Conservation (phyloP, 164 flowering plant species). For the Berberis thunbergii region DNA sequence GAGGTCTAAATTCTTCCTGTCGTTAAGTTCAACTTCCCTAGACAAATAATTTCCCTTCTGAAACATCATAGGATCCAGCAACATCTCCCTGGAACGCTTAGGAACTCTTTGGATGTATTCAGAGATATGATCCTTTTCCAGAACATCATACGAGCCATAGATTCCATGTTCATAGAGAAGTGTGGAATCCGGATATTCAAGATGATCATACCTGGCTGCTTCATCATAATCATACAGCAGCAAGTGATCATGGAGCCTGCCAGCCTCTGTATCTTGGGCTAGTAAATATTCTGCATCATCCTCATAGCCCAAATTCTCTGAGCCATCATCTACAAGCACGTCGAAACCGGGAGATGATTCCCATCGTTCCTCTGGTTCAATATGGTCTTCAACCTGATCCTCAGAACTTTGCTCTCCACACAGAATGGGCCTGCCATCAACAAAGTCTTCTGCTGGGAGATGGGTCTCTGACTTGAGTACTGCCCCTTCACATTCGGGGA, state of each 20-base stretch:
- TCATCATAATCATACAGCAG: constrained; percentile 32
- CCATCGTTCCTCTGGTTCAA: constrained; percentile 48
- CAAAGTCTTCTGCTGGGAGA: constrained; percentile 17
- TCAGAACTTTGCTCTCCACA: constrained; percentile 27
- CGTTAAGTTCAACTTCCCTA: constrained; percentile 14
- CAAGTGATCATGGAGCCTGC: constrained; percentile 23
- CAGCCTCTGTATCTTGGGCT: constrained; percentile 23
- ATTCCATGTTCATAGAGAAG: constrained; percentile 17
- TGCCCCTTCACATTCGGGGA: constrained; percentile 25
- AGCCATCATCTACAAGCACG: constrained; percentile 55
- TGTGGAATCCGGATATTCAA: constrained; percentile 19
- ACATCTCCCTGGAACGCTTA: constrained; percentile 17
- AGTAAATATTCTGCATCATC: constrained; percentile 30
- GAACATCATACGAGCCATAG: constrained; percentile 16
- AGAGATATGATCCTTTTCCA: constrained; percentile 17
- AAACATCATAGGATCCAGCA: constrained; percentile 17
- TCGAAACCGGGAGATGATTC: constrained; percentile 77
- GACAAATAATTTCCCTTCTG: constrained; percentile 24
- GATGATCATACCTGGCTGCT: constrained; percentile 18
- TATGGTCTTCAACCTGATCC: constrained; percentile 26
- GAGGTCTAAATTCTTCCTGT: constrained; percentile 28
- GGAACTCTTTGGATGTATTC: constrained; percentile 15
- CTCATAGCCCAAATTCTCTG: constrained; percentile 30
- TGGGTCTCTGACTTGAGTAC: constrained; percentile 16
- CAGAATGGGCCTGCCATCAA: constrained; percentile 11